A percentile compares a stretch with the other conserved stretches of the same genome.
These are phyloP conservation scores for Fusarium odoratissimum DNA, from an alignment of 2,329 filamentous ascomycete genomes.

Conservation along the genomic window DNA sequence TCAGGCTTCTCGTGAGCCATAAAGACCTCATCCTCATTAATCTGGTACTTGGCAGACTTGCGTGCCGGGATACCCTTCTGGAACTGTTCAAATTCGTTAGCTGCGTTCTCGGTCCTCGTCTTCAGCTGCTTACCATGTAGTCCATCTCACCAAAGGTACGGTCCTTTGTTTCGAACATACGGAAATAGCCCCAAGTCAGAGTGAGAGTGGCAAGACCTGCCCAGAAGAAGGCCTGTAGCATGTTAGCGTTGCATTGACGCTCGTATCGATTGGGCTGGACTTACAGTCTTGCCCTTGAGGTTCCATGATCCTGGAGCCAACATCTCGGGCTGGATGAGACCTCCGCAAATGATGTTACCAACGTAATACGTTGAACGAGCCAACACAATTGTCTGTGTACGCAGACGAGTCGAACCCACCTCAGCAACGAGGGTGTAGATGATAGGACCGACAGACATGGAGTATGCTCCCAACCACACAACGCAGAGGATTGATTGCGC, in stretches of 20 bases:
- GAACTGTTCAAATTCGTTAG: conserved; percentile 43
- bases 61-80: conserved; percentile 53
- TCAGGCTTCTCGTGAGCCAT: conserved; percentile 30
- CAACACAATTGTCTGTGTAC: conserved; percentile 57
- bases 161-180: conserved; percentile 58
- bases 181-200: conserved; percentile 56
- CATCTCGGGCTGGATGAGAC: conserved; percentile 53
- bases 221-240: conserved; percentile 56
- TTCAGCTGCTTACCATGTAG: conserved; percentile 49
- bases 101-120: background rate
- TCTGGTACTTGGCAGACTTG: conserved; percentile 52
- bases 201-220: conserved; percentile 51
- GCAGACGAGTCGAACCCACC: conserved; percentile 55
- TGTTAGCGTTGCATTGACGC: conserved; percentile 7
- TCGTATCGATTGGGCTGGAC: background rate
- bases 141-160: conserved; percentile 60
- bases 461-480: conserved; percentile 58
- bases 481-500: conserved; percentile 56
- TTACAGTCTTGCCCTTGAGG: conserved; percentile 53
- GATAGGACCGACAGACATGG: conserved; percentile 58
- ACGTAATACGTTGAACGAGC: conserved; percentile 54
- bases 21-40: conserved; percentile 51
- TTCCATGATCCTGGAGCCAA: conserved; percentile 55
- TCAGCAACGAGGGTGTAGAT: conserved; percentile 58
- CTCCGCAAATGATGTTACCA: conserved; percentile 55